Base-by-base conservation (phyloP, 1,284 basidiomycete species). In the Acaromyces ingoldii region DNA sequence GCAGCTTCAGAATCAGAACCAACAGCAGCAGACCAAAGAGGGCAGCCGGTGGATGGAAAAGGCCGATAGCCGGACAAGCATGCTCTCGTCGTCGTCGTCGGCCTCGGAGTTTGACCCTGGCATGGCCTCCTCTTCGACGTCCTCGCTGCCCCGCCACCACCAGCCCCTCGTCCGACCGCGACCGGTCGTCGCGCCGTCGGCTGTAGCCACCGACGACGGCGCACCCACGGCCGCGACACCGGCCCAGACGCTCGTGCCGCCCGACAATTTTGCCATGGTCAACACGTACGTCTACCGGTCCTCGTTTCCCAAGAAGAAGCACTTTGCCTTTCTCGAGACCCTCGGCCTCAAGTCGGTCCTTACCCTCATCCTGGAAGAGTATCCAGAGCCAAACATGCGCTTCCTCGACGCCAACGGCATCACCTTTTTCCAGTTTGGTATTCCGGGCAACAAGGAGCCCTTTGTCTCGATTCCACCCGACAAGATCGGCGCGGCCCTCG, bases 301-400 rank as follows among this genome's bases (percentile, higher is more conserved):
- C 45, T 76, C 75, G 6, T 82, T 82, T 55, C 81, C 81, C 9
- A 79, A 79, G 53, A 77, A 77, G 62, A 76, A 79, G 55, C 79
- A 82, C 62, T 82, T 81, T 59, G 70, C 76, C 29, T 82, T 81
- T 59, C 72, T 82, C 54, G 76, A 78, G 57, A 78, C 76, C 19
- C 70, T 82, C 40, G 73, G 78, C 37, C 65, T 82, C 17, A 80
- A 80, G 55, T 81, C 78, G 29, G 80, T 82, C n/a, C 67, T 82
- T 43, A 79, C 79, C 4, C 70, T 81, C 15, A 79, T 81, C 28
- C 72, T 80, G 44, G 81, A 82, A 59, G 79, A 81, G 41, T 82
- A 82, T 47, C 80, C 81, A 1, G 77, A 78, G 45, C 77, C 78
- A 33, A 81, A 81, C 58, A 66, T 78, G 5, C 70, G 78, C n/a